Evolutionary conservation across 1,284 basidiomycete species (phyloP).

Genomic region (Sphagnurus paluster): DNA sequence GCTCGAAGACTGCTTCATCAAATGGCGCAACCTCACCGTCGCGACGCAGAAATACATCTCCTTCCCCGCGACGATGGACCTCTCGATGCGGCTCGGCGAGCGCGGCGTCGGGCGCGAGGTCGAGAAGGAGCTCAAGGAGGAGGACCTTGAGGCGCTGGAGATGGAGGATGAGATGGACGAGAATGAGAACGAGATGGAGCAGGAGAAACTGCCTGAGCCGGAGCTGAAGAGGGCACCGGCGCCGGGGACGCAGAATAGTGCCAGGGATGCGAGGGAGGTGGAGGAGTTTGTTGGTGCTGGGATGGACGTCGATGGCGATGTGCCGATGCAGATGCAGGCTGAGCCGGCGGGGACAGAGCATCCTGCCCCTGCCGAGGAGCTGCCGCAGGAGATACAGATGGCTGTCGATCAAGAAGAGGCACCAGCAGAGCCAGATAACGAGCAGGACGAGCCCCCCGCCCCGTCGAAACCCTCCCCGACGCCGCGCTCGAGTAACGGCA

Average conservation of each 20-base stretch:
- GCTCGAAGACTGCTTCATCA: slow-evolving; percentile 84
- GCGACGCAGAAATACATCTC: slow-evolving; percentile 63
- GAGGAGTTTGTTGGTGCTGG: slow-evolving; percentile 17
- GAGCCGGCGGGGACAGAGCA: too few species aligned
- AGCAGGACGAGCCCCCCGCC: slow-evolving; percentile 6
- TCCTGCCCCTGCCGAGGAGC: too few species aligned
- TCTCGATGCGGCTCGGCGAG: slow-evolving; percentile 57
- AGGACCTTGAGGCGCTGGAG: slow-evolving; percentile 24
- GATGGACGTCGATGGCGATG: slow-evolving; percentile 16
- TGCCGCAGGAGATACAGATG: neutral
- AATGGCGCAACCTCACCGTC: slow-evolving; percentile 70
- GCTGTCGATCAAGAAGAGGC: neutral
- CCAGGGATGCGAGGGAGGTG: slow-evolving; percentile 28
- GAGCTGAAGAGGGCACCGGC: slow-evolving; percentile 14
- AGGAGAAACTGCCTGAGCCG: slow-evolving; percentile 23
- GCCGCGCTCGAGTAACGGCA: slow-evolving; percentile 12
- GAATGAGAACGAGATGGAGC: slow-evolving; percentile 24
- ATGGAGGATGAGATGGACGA: slow-evolving; percentile 29
- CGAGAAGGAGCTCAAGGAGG: slow-evolving; percentile 27
- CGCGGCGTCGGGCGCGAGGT: slow-evolving; percentile 44
- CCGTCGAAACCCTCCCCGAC: slow-evolving; percentile 9
- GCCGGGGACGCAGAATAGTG: slow-evolving; percentile 27
- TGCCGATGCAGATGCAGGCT: too few species aligned
- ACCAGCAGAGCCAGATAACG: too few species aligned
- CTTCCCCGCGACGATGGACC: slow-evolving; percentile 70